A percentile compares a stretch with the other conserved stretches of the same genome.
These are phyloP conservation scores for Fraxinus excelsior DNA, from an alignment of 257 asterid genomes.

Conservation along the genomic window DNA sequence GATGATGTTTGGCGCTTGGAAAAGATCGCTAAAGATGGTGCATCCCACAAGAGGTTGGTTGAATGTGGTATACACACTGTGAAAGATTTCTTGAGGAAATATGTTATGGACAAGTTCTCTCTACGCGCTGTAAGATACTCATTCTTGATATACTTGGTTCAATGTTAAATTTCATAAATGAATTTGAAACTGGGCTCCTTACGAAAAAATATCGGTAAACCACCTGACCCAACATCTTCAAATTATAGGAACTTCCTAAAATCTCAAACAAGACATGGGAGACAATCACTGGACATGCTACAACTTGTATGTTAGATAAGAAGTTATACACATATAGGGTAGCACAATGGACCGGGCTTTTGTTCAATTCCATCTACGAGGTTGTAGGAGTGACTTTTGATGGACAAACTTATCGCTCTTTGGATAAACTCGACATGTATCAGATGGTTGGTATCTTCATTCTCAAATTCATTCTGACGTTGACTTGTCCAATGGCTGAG, in stretches of 20 bases:
- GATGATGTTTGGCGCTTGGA: constrained; percentile 64
- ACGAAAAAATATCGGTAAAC: background rate
- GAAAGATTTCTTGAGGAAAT: constrained; percentile 38
- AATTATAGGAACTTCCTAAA: constrained; percentile 41
- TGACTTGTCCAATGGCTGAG: background rate
- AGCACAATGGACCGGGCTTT: constrained; percentile 34
- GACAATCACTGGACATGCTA: constrained; percentile 45
- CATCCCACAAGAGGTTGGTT: constrained; percentile 40
- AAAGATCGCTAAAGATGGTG: constrained; percentile 58
- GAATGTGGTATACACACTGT: constrained; percentile 32
- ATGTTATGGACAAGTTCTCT: constrained; percentile 19
- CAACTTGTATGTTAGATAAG: constrained; percentile 38
- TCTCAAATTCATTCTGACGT: background rate
- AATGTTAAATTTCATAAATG: background rate
- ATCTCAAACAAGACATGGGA: constrained; percentile 48
- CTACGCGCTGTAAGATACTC: constrained; percentile 49
- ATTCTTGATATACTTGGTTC: background rate
- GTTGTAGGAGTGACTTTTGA: constrained; percentile 48
- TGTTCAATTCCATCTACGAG: constrained; percentile 46
- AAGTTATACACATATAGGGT: constrained; percentile 39
- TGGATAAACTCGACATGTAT: constrained; percentile 27
- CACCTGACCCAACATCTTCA: constrained; percentile 5
- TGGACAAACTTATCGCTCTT: constrained; percentile 37
- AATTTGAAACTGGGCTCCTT: background rate
- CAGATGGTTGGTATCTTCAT: constrained; percentile 43